Conservation (phyloP, 129 eudicot genomes). For the Ambrosia trifida region DNA sequence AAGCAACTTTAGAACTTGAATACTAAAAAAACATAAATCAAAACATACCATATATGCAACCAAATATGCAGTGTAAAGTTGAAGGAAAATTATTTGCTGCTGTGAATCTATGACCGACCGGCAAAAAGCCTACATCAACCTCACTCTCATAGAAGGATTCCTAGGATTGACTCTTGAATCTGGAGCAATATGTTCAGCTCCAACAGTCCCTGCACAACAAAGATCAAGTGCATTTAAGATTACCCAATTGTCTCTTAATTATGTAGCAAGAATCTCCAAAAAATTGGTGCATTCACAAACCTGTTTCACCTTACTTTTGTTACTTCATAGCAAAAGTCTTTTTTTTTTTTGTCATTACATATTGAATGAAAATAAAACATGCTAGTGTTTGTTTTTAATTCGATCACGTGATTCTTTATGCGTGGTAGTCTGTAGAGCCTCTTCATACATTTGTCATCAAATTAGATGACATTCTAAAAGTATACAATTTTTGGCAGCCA, state of each 20-base stretch:
- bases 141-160: slow-evolving; percentile 62
- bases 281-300: slow-evolving; percentile 10
- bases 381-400: too few species aligned
- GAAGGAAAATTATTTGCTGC: slow-evolving; percentile 96
- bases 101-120: slow-evolving; percentile 78
- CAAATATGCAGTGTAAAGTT: slow-evolving; percentile 94
- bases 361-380: too few species aligned
- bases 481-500: too few species aligned
- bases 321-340: too few species aligned
- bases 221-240: slow-evolving; percentile 17
- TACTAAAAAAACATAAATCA: not conserved
- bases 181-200: slow-evolving; percentile 63
- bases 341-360: too few species aligned
- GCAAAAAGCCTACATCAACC: slow-evolving; percentile 81
- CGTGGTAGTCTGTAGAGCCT: too few species aligned
- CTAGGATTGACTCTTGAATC: slow-evolving; percentile 75
- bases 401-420: too few species aligned
- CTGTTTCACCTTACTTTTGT: too few species aligned
- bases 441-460: too few species aligned
- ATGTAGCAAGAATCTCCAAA: slow-evolving; percentile 6
- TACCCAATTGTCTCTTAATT: slow-evolving; percentile 9
- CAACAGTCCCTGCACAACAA: slow-evolving; percentile 65
- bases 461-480: too few species aligned
- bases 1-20: slow-evolving; percentile 20
- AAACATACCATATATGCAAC: slow-evolving; percentile 81